A percentile compares a stretch with the other conserved stretches of the same genome.
Conservation (phyloP, 176 grass and related monocot genomes). For the Avena atlantica region DNA sequence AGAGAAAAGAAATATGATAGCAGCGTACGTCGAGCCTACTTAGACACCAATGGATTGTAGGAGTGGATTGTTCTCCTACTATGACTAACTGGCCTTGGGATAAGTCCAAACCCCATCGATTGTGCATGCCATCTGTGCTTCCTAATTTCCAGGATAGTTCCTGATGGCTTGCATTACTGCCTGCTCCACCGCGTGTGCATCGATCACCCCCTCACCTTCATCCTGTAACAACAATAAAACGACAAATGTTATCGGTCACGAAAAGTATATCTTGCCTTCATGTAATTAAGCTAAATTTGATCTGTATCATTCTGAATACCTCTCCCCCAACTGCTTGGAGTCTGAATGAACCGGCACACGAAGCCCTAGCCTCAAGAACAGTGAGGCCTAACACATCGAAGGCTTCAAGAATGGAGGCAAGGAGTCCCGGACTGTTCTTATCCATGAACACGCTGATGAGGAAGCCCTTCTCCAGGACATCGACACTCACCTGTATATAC, state of each 20-base stretch:
- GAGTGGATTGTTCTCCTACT: background rate
- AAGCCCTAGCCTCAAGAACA: conserved; percentile 65
- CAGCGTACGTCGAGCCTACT: background rate
- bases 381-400: conserved; percentile 69
- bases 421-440: conserved; percentile 56
- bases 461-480: conserved; percentile 56
- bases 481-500: conserved; percentile 56
- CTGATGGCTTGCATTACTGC: conserved; percentile 67
- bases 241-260: background rate
- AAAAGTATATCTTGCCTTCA: background rate
- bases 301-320: conserved; percentile 3
- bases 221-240: conserved; percentile 18
- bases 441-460: conserved; percentile 68
- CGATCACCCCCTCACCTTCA: conserved; percentile 37
- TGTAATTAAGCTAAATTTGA: background rate
- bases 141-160: conserved; percentile 48
- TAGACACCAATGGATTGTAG: background rate
- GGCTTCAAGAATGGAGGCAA: conserved; percentile 62
- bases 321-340: conserved; percentile 64
- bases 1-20: background rate
- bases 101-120: background rate
- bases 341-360: conserved; percentile 59
- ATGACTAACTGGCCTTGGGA: background rate
- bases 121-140: background rate
- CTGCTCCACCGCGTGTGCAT: conserved; percentile 51